Evolutionary conservation across 306 rosid genomes (phyloP), one percentile per base, ranked within the genome.

Genomic region (Casuarina equisetifolia): DNA sequence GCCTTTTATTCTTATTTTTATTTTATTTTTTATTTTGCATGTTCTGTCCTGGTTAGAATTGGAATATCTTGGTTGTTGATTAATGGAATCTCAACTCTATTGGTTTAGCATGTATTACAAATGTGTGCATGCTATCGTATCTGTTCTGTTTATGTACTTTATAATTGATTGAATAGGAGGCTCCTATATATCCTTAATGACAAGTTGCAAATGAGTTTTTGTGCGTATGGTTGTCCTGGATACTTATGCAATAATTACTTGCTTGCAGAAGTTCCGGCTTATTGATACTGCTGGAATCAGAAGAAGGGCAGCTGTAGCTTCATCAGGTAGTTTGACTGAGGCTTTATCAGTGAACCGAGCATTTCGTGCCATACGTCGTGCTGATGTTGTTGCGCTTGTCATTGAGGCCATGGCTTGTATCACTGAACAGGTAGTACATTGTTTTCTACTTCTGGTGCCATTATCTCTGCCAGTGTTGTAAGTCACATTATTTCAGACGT

Each of bases 281-380:
- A 95, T 89, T 64, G 98, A 95, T 83, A 95, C 97, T 73, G 98
- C 98, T 83, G 97, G 98, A 88, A 92, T 95, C 77, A 92, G 98
- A 85, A 89, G 75, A 92, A 85, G 97, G 85, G 86, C 98, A 49
- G 82, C 83, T 2, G 84, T 95, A 61, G 92, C 90, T 69, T 89
- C 98, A 25, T 86, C 92, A 7, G 97, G 98, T 63, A 95, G 93
- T 78, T 58, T 81, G 55, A 95, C 98, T 4, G 98, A 95, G 89
- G 87, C 96, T 78, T 83, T 95, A 76, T 95, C 97, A 2, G 97
- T 95, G 25, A 95, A 95, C 83, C 86, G 97, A 80, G 98, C 98
- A 79, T 95, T 95, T 84, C 97, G 97, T 75, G 98, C 98, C 53
- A 80, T 95, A 54, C 92, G 92, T 35, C 97, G 97, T 74, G 89